A percentile compares a stretch with the other conserved stretches of the same genome.
Evolutionary conservation across 139 green algal genomes (phyloP).

Genomic region (Microglena sp.): DNA sequence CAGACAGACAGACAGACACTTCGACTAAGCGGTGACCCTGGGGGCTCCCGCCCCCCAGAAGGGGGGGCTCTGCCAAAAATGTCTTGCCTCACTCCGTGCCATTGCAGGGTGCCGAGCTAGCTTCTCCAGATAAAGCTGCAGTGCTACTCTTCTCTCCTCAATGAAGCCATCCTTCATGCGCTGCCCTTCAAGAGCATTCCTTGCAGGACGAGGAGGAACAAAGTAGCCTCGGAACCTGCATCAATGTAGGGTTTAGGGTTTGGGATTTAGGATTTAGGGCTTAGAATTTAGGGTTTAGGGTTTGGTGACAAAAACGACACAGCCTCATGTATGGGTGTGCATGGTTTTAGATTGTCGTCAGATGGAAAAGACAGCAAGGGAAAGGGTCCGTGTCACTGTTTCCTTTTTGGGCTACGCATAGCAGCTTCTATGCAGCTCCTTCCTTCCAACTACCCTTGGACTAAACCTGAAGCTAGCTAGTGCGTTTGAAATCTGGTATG

Average conservation of each 20-base stretch:
- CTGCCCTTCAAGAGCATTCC: constrained; percentile 70
- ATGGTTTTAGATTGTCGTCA: background rate
- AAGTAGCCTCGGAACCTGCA: constrained; percentile 53
- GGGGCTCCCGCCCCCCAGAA: too few relatives aligned
- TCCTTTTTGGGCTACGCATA: too few relatives aligned
- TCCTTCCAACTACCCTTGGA: too few relatives aligned
- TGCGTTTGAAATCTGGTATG: too few relatives aligned
- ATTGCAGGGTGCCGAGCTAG: constrained; percentile 74
- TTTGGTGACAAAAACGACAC: background rate
- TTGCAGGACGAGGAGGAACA: constrained; percentile 65
- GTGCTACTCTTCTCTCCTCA: constrained; percentile 51
- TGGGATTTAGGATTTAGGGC: constrained; percentile 30
- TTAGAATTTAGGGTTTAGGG: constrained; percentile 25
- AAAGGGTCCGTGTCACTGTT: too few relatives aligned
- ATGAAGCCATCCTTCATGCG: constrained; percentile 69
- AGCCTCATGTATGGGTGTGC: too few relatives aligned
- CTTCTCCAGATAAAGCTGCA: constrained; percentile 76
- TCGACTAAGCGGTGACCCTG: too few relatives aligned
- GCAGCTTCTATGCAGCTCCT: too few relatives aligned
- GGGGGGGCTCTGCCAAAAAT: too few relatives aligned
- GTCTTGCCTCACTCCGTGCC: constrained; percentile 37
- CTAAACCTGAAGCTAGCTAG: too few relatives aligned
- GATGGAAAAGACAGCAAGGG: too few relatives aligned
- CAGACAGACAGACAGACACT: too few relatives aligned
- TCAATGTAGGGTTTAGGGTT: background rate